These are phyloP conservation scores for Phytophthora sansomeana DNA, from an alignment of 352 stramenopile genomes.

Conservation along the genomic window DNA sequence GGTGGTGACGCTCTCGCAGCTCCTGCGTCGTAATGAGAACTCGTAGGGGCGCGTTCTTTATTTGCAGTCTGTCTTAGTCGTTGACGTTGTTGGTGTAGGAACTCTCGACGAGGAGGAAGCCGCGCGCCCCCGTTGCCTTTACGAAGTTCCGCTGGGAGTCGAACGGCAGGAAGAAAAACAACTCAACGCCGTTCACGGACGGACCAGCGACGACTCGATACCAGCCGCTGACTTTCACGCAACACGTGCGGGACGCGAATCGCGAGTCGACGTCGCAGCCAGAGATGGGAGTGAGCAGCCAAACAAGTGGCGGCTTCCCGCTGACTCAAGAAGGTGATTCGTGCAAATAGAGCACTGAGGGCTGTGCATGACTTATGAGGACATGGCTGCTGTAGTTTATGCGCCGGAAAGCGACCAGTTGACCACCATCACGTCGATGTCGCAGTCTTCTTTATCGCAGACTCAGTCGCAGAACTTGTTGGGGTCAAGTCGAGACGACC, in stretches of 20 bases:
- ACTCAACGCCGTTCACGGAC: slow-evolving; percentile 4
- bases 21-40: slow-evolving; percentile 61
- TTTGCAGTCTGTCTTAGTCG: too few species aligned
- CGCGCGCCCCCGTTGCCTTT: slow-evolving; percentile 31
- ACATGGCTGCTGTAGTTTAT: slow-evolving; percentile 15
- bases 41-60: slow-evolving; percentile 38
- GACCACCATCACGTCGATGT: slow-evolving; percentile 49
- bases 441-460: slow-evolving; percentile 52
- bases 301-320: slow-evolving; percentile 11
- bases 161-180: neutral
- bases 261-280: slow-evolving; percentile 22
- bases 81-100: slow-evolving; percentile 6
- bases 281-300: slow-evolving; percentile 19
- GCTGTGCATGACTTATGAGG: neutral
- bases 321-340: slow-evolving; percentile 50
- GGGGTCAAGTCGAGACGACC: slow-evolving; percentile 36
- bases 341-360: neutral
- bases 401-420: slow-evolving; percentile 38
- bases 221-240: slow-evolving; percentile 26
- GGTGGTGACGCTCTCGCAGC: slow-evolving; percentile 76
- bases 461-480: slow-evolving; percentile 47
- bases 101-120: slow-evolving; percentile 14
- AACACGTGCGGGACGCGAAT: slow-evolving; percentile 21
- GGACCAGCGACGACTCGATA: slow-evolving; percentile 6
- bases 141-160: slow-evolving; percentile 24